phyloP scores from a whole-genome alignment of 805 yeast species.

The Starmerella apicola region DNA sequence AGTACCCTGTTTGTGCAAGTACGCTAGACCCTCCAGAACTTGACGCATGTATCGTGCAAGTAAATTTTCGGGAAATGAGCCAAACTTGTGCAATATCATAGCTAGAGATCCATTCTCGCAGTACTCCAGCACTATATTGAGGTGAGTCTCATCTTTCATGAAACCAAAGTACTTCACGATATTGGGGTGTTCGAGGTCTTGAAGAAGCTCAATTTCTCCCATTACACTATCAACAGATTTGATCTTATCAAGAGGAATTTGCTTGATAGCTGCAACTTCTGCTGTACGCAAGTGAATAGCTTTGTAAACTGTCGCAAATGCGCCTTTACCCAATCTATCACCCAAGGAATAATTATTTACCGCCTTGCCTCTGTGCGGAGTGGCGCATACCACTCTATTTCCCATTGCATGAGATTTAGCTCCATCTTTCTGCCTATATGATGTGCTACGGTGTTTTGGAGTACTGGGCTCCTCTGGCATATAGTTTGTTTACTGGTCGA shows the following conservation, averaged over 20 bases:
- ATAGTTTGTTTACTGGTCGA: too few species aligned
- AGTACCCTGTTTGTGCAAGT: constrained; percentile 59
- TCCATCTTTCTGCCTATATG: background rate
- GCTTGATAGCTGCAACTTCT: constrained; percentile 68
- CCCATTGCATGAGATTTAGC: constrained; percentile 18
- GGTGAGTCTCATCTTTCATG: constrained; percentile 39
- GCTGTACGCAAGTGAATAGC: constrained; percentile 57
- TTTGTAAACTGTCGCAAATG: constrained; percentile 74
- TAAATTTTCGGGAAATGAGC: constrained; percentile 44
- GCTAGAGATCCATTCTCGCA: constrained; percentile 56
- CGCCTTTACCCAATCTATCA: constrained; percentile 75
- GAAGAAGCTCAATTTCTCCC: constrained; percentile 59
- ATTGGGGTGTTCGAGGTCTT: constrained; percentile 51
- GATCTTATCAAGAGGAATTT: constrained; percentile 42
- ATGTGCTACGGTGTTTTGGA: constrained; percentile 2
- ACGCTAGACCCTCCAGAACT: constrained; percentile 48
- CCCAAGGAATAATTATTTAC: constrained; percentile 28
- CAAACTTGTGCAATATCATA: constrained; percentile 38
- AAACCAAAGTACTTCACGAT: constrained; percentile 60
- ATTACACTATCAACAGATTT: constrained; percentile 32
- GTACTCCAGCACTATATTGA: constrained; percentile 50
- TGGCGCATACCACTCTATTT: constrained; percentile 20
- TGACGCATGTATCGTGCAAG: constrained; percentile 40
- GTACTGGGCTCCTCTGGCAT: constrained; percentile 7
- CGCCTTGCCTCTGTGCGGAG: constrained; percentile 20